phyloP scores from a whole-genome alignment of 805 yeast genomes.

The Sugiyamaella smithiae region DNA sequence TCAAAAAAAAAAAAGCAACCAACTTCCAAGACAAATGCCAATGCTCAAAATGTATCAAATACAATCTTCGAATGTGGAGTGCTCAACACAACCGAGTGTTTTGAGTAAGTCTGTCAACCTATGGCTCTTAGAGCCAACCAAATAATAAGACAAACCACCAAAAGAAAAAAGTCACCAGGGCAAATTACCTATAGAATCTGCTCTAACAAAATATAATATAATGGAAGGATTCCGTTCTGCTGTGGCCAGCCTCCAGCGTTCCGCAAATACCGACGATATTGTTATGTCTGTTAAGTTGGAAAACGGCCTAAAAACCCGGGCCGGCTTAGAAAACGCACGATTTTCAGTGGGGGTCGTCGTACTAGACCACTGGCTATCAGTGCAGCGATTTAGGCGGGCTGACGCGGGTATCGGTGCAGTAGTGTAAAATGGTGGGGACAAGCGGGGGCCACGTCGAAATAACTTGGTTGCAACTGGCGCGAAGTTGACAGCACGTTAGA shows the following conservation, averaged over 20 bases:
- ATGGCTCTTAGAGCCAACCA: neutral
- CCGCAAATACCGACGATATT: neutral
- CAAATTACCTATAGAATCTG: too few species aligned
- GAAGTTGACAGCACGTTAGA: neutral
- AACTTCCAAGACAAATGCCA: neutral
- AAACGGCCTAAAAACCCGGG: neutral
- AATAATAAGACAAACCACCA: neutral
- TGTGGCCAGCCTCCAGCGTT: constrained; percentile 2
- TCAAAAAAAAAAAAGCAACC: neutral
- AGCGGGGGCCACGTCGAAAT: neutral
- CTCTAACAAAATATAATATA: neutral
- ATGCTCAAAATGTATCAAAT: neutral
- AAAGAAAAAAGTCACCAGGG: too few species aligned
- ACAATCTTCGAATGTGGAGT: too few species aligned
- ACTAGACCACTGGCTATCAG: neutral
- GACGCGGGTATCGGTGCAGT: too few species aligned
- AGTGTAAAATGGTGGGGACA: neutral
- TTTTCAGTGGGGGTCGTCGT: neutral
- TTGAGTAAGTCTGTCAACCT: neutral
- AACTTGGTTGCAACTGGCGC: neutral
- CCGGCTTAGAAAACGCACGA: neutral
- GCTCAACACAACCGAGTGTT: too few species aligned
- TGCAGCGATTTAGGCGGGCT: neutral
- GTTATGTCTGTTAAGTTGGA: neutral
- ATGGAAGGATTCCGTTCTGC: neutral